A percentile compares a stretch with the other conserved stretches of the same genome.
These are phyloP conservation scores for Yarrowia phangngaensis DNA, from an alignment of 805 yeast species.

Conservation along the genomic window DNA sequence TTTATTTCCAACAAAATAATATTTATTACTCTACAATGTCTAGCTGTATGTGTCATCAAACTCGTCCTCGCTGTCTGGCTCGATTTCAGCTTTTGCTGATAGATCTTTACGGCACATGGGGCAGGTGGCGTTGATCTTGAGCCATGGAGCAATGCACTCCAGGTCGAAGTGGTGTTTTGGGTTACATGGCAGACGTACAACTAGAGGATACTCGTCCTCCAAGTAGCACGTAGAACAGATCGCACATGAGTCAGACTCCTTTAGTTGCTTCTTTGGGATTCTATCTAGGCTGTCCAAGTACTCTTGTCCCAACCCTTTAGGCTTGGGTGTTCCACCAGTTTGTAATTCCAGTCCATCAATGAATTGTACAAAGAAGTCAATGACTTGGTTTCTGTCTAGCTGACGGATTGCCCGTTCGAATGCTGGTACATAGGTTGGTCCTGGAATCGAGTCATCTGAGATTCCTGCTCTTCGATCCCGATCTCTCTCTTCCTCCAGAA, in stretches of 20 bases:
- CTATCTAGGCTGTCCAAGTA: slow-evolving; percentile 77
- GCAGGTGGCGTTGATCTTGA: slow-evolving; percentile 56
- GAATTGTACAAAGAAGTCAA: slow-evolving; percentile 21
- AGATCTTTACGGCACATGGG: slow-evolving; percentile 83
- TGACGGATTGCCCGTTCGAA: slow-evolving; percentile 24
- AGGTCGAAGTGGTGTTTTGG: slow-evolving; percentile 71
- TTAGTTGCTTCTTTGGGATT: slow-evolving; percentile 47
- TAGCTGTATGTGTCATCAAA: slow-evolving; percentile 76
- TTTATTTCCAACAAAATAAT: neutral
- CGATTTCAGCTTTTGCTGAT: slow-evolving; percentile 47
- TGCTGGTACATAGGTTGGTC: slow-evolving; percentile 15
- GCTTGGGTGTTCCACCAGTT: slow-evolving; percentile 9
- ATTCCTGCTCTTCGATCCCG: slow-evolving; percentile 18
- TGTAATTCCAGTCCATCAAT: slow-evolving; percentile 17
- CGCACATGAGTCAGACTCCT: slow-evolving; percentile 62
- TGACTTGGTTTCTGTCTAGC: slow-evolving; percentile 21
- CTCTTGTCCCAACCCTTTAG: slow-evolving; percentile 42
- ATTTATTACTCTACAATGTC: neutral
- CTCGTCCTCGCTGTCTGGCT: slow-evolving; percentile 46
- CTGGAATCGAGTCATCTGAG: slow-evolving; percentile 1
- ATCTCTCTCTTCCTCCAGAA: slow-evolving; percentile 11
- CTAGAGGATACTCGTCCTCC: slow-evolving; percentile 72
- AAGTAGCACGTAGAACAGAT: slow-evolving; percentile 73
- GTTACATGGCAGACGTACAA: slow-evolving; percentile 70
- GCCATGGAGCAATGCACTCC: slow-evolving; percentile 90